Evolutionary conservation across 192 early-diverging fungal genomes (phyloP).

Genomic region (Spizellomyces punctatus): DNA sequence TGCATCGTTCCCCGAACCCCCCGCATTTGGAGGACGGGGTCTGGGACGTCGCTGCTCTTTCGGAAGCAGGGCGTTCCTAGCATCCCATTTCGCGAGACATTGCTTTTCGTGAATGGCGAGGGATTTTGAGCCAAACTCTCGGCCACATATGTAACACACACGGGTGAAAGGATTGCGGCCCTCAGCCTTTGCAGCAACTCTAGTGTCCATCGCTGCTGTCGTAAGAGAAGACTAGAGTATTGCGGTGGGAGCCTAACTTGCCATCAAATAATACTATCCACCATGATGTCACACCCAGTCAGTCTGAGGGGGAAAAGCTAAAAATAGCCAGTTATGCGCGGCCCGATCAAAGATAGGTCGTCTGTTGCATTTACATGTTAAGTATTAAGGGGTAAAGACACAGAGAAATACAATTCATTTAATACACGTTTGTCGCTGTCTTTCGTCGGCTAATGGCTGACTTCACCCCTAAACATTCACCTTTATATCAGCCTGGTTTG

Average conservation of each 20-base stretch:
- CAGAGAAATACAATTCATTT: too few relatives aligned
- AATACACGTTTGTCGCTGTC: background rate
- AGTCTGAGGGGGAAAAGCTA: too few relatives aligned
- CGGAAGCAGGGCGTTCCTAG: slow-evolving; percentile 16
- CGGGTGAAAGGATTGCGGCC: slow-evolving; percentile 28
- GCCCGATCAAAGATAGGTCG: too few relatives aligned
- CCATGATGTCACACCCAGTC: too few relatives aligned
- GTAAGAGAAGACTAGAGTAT: too few relatives aligned
- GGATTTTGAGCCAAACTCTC: slow-evolving; percentile 30
- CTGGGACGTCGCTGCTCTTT: slow-evolving; percentile 28
- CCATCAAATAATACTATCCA: too few relatives aligned
- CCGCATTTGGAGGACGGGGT: slow-evolving; percentile 14
- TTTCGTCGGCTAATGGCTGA: slow-evolving; percentile 31
- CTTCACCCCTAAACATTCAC: slow-evolving; percentile 11
- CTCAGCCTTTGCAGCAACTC: slow-evolving; percentile 20
- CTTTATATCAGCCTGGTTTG: background rate
- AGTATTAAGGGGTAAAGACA: too few relatives aligned
- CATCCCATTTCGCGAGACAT: slow-evolving; percentile 33
- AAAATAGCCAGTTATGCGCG: too few relatives aligned
- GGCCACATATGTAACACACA: slow-evolving; percentile 26
- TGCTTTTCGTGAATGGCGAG: slow-evolving; percentile 31
- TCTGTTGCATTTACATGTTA: too few relatives aligned
- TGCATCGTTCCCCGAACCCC: slow-evolving; percentile 17
- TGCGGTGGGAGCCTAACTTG: too few relatives aligned
- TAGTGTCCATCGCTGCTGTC: background rate